phyloP scores from a whole-genome alignment of 1,284 basidiomycete genomes.

The Apiotrichum gracile region DNA sequence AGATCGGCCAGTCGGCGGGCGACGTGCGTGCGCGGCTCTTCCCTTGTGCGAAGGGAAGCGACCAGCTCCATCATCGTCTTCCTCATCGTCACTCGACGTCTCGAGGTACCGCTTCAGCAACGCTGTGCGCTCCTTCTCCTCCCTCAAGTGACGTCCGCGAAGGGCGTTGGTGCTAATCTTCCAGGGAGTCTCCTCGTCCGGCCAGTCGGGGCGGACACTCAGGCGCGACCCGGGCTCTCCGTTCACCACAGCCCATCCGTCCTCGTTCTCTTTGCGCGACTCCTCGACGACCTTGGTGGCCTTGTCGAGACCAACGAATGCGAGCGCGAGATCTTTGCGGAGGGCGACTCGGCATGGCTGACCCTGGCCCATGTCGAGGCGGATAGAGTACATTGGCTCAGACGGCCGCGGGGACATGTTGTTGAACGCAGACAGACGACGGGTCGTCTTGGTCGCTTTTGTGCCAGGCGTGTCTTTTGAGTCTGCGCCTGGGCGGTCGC shows the following conservation, averaged over 20 bases:
- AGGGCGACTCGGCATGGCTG: conserved; percentile 38
- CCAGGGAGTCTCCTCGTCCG: conserved; percentile 37
- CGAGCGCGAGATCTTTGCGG: conserved; percentile 33
- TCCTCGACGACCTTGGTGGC: conserved; percentile 28
- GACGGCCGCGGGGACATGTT: conserved; percentile 12
- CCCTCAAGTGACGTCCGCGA: conserved; percentile 24
- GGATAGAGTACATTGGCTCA: conserved; percentile 36
- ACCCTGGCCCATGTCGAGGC: conserved; percentile 26
- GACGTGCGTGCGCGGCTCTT: neutral
- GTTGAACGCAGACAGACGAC: conserved; percentile 30
- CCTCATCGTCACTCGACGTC: conserved; percentile 32
- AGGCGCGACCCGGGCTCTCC: conserved; percentile 16
- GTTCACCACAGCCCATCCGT: conserved; percentile 24
- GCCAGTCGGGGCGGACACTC: conserved; percentile 33
- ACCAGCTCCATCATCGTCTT: conserved; percentile 10
- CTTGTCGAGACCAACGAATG: conserved; percentile 33
- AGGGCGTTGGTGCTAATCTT: conserved; percentile 24
- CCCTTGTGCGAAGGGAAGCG: conserved; percentile 4
- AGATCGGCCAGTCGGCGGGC: neutral
- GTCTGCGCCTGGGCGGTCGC: conserved; percentile 1
- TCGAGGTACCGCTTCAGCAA: conserved; percentile 38
- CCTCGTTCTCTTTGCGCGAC: conserved; percentile 25
- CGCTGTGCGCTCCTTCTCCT: conserved; percentile 28
- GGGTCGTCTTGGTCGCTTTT: conserved; percentile 23
- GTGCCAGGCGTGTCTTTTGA: conserved; percentile 24